A percentile compares a stretch with the other conserved stretches of the same genome.
These are phyloP conservation scores for Hericium alpestre DNA, from an alignment of 768 basidiomycete genomes.

Conservation along the genomic window DNA sequence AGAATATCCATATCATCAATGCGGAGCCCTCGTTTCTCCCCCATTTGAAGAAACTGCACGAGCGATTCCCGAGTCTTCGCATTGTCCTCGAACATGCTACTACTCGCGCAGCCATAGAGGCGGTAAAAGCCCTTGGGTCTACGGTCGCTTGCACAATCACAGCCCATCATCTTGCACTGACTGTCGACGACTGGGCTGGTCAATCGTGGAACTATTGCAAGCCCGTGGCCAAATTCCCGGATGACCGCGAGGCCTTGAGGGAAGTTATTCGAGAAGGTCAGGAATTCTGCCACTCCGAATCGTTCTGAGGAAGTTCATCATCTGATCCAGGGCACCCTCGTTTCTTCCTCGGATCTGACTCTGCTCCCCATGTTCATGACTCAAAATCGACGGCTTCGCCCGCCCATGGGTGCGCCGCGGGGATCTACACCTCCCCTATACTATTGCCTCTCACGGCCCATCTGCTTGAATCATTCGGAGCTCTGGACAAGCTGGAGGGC, in stretches of 20 bases:
- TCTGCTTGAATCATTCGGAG: constrained; percentile 77
- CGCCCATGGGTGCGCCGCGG: constrained; percentile 76
- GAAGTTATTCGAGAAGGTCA: constrained; percentile 68
- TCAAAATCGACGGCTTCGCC: constrained; percentile 65
- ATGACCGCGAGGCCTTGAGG: constrained; percentile 75
- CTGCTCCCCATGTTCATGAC: constrained; percentile 77
- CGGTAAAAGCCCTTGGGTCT: constrained; percentile 63
- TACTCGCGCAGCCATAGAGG: constrained; percentile 80
- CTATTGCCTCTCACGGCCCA: constrained; percentile 85
- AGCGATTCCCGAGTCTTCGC: constrained; percentile 75
- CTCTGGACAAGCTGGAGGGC: constrained; percentile 67
- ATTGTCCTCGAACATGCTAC: constrained; percentile 98
- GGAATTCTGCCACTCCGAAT: constrained; percentile 5
- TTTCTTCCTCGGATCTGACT: constrained; percentile 97
- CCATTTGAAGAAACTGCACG: constrained; percentile 74
- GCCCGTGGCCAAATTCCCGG: constrained; percentile 93
- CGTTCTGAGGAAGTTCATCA: neutral
- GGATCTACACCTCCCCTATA: constrained; percentile 90
- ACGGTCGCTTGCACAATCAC: constrained; percentile 97
- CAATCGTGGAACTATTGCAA: constrained; percentile 96
- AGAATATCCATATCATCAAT: constrained; percentile 90
- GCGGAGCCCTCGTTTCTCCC: constrained; percentile 86
- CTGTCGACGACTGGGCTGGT: constrained; percentile 94
- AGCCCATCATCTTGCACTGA: constrained; percentile 88
- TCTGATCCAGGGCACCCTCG: constrained; percentile 62